Conservation (phyloP, 2,329 filamentous ascomycete species). For the Arthrobotrys entomopaga region DNA sequence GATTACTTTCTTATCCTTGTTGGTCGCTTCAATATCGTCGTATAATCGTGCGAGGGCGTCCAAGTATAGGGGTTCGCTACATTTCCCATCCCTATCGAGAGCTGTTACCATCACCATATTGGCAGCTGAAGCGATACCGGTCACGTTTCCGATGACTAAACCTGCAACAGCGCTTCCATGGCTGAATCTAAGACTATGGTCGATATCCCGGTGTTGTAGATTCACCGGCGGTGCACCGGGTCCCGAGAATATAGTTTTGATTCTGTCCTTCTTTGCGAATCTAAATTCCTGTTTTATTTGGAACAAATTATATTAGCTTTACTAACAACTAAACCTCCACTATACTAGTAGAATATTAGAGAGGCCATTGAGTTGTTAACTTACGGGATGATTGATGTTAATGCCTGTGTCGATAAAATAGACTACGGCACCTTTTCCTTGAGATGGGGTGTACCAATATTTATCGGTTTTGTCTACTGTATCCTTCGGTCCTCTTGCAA, state of each 20-base stretch:
- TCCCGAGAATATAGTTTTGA: constrained; percentile 11
- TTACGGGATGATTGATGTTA: constrained; percentile 36
- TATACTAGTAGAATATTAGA: too few species aligned
- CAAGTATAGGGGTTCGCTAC: constrained; percentile 23
- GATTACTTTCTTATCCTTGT: constrained; percentile 9
- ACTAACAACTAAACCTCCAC: too few species aligned
- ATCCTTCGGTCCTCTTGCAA: constrained; percentile 2
- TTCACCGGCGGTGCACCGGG: constrained; percentile 10
- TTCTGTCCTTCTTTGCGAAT: not conserved
- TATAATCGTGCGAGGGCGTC: constrained; percentile 19
- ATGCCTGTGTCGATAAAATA: constrained; percentile 46
- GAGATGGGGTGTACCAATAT: constrained; percentile 9
- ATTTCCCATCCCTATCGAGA: constrained; percentile 16
- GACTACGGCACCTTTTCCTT: constrained; percentile 27
- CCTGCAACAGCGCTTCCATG: constrained; percentile 39
- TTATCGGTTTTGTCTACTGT: not conserved
- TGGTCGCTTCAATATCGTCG: not conserved
- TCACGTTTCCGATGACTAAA: constrained; percentile 26
- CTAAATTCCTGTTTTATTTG: constrained; percentile 29
- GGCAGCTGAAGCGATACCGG: constrained; percentile 27
- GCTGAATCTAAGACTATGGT: constrained; percentile 32
- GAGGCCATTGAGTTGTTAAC: not conserved
- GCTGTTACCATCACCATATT: constrained; percentile 23
- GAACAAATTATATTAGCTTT: not conserved
- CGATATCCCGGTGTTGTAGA: constrained; percentile 20